Base-by-base conservation (phyloP, 208 protist genomes). In the Leishmania aethiopica region DNA sequence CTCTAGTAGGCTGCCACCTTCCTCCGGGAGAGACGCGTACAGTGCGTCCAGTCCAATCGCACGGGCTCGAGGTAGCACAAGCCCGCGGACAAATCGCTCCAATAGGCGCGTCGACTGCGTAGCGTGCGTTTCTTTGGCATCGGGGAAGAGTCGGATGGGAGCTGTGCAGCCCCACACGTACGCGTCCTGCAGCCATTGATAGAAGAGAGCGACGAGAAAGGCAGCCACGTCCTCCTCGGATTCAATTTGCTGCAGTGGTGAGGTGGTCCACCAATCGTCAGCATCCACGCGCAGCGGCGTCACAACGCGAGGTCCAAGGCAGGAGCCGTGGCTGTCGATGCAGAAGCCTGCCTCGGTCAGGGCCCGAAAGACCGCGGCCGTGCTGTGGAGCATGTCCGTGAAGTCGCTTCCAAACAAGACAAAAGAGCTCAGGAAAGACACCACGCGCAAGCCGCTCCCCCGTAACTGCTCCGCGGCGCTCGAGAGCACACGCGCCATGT, bases 181-280 rank as follows among this genome's bases (percentile, higher is more conserved):
- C 53, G 84, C 85, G 80, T 95, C 92, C 42, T 87, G 81, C 45
- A 95, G 79, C 92, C 92, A 95, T 53, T 89, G 84, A 72, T 89
- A 93, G 72, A 95, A 95, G 47, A 93, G 62, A 53, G 88, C 86
- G 1, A 88, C 84, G 6, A 87, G 32, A 85, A 95, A 89, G 7
- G 71, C 32, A 13, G 77, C 59, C 17, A 93, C 84, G 55, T 93
- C 89, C 37, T 88, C 88, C 71, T 79, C 82, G 3, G 75, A 35
- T 10, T 69, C 78, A 45, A 95, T 22, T 11, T 80, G 80, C 76
- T 84, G 77, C 47, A 91, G 71, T 35, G 79, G 84, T 77, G 91
- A 72, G 35, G 88, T 89, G 17, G 85, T 87, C 92, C 92, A 95
- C 80, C 53, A 81, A 10, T 82, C 73, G 32, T 72, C 83, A 28